Base-by-base conservation (phyloP, 2,329 filamentous ascomycete genomes). In the Sporothrix humicola region DNA sequence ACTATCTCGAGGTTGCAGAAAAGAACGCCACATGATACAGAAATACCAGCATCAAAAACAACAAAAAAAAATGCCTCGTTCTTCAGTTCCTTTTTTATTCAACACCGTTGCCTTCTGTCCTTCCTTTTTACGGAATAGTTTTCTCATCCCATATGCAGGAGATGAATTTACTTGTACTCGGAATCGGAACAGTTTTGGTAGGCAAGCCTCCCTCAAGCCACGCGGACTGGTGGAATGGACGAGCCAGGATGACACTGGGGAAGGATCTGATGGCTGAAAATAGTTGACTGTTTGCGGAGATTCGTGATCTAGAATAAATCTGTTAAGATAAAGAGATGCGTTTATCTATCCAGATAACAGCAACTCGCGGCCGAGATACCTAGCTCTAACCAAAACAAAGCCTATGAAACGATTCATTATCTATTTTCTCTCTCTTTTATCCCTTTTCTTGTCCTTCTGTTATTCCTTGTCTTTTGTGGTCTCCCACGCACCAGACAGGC, bases 401-500 rank as follows among this genome's bases (percentile, higher is more conserved):
- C 26, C 58, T 1, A 3, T 42, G 58, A 61, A 61, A 61, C 58
- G 58, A 26, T 26, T 26, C 23, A 26, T 26, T 26, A 26, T 37
- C 56, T 59, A 59, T 59, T 59, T 59, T 59, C 56, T 17, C 56
- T 37, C 56, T 2, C 37, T 6, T n/a, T 58, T 26, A 7, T 54
- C 17, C 6, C 2, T n/a, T 54, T 54, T 4, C 13, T 59, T 37
- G 31, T 12, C 26, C 17, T 13, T 7, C 26, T 6, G 12, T 42
- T 23, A 8, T 37, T 20, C 50, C 17, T 20, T 31, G 12, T 23
- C 23, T 17, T 31, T 42, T 42, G 31, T 37, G 4, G 31, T 42
- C 58, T 42, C 58, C 58, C 58, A 63, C 58, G 58, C 58, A 42
- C 17, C 37, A 37, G n/a, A 20, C 58, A 63, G 58, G 58, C 58